A percentile compares a stretch with the other conserved stretches of the same genome.
These are phyloP conservation scores for Perilla frutescens DNA, from an alignment of 257 asterid genomes.

Conservation along the genomic window DNA sequence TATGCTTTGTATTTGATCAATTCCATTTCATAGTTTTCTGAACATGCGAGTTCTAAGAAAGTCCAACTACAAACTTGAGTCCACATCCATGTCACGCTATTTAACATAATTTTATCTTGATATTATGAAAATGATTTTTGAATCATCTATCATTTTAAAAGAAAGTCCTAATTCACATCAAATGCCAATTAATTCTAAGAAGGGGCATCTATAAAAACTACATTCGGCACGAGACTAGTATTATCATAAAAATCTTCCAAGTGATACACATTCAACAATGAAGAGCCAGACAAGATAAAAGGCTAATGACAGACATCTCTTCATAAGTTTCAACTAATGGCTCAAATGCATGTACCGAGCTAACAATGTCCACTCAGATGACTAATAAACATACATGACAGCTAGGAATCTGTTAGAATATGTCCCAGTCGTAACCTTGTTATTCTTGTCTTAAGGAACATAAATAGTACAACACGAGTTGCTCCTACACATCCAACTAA, in stretches of 20 bases:
- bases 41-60: not conserved
- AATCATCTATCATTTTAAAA: not conserved
- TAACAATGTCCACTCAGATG: conserved; percentile 19
- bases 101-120: not conserved
- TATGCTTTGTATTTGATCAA: not conserved
- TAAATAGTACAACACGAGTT: not conserved
- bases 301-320: conserved; percentile 2
- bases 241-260: not conserved
- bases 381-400: not conserved
- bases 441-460: not conserved
- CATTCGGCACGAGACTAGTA: conserved; percentile 9
- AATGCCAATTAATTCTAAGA: conserved; percentile 2
- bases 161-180: not conserved
- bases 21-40: conserved; percentile 12
- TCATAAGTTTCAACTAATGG: not conserved
- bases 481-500: conserved; percentile 11
- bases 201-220: not conserved
- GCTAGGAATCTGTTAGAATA: not conserved
- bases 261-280: conserved; percentile 12
- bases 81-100: not conserved
- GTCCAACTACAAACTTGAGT: conserved; percentile 2
- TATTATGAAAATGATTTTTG: not conserved
- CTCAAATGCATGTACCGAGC: conserved; percentile 19
- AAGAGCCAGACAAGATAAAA: not conserved
- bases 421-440: conserved; percentile 8